These are phyloP conservation scores for Pleurotus platypus DNA, from an alignment of 768 basidiomycete genomes.

Conservation along the genomic window DNA sequence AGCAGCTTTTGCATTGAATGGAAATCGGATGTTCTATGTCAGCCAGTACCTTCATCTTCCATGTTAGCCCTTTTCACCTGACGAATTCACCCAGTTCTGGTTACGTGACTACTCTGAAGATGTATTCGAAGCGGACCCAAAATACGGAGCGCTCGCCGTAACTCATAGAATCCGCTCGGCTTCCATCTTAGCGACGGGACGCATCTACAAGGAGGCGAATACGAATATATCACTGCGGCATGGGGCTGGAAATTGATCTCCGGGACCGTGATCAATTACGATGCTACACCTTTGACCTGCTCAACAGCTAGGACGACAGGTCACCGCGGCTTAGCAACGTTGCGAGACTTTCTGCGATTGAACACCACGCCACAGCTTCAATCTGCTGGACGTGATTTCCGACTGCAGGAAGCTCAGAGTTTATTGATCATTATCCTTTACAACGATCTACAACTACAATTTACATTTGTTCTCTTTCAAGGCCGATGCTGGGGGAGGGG, in stretches of 20 bases:
- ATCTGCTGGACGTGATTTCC: too few relatives aligned
- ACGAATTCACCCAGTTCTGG: slow-evolving; percentile 15
- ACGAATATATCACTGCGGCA: slow-evolving; percentile 41
- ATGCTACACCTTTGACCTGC: slow-evolving; percentile 24
- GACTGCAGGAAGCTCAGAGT: too few relatives aligned
- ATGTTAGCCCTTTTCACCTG: background rate
- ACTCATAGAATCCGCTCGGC: slow-evolving; percentile 40
- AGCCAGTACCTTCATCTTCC: slow-evolving; percentile 30
- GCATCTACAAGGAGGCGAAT: slow-evolving; percentile 39
- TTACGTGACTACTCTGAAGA: slow-evolving; percentile 40
- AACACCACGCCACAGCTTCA: too few relatives aligned
- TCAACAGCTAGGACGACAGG: slow-evolving; percentile 15
- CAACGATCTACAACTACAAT: too few relatives aligned
- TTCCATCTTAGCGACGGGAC: slow-evolving; percentile 51
- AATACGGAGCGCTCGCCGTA: slow-evolving; percentile 42
- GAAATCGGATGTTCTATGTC: slow-evolving; percentile 43
- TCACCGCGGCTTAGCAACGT: too few relatives aligned
- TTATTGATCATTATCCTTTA: too few relatives aligned
- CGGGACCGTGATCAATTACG: slow-evolving; percentile 34
- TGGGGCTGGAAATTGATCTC: slow-evolving; percentile 63
- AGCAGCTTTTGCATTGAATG: slow-evolving; percentile 18
- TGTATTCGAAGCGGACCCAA: slow-evolving; percentile 39
- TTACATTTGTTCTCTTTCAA: too few relatives aligned
- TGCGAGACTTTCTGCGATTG: too few relatives aligned
- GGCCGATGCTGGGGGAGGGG: too few relatives aligned